Conservation (phyloP, 23 red algal genomes). For the Gracilaria vermiculophylla region DNA sequence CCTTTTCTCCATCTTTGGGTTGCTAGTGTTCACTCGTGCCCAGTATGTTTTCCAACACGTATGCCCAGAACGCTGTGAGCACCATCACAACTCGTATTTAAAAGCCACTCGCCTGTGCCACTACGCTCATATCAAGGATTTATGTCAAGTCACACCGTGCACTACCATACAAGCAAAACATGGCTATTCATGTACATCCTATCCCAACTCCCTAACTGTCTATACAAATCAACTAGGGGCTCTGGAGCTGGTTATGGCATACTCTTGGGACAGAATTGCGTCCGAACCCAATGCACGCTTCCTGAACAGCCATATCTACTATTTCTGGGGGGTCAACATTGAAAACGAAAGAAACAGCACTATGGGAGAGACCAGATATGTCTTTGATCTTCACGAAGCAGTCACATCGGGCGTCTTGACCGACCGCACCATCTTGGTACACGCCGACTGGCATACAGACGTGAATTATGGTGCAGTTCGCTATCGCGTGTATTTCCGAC, state of each 20-base stretch:
- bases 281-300: not conserved
- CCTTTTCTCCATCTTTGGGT: not conserved
- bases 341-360: not conserved
- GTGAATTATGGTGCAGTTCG: slow-evolving; percentile 1
- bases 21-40: not conserved
- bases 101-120: not conserved
- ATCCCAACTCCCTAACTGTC: not conserved
- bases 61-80: not conserved
- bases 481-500: not conserved
- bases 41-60: not conserved
- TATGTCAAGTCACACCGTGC: not conserved
- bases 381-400: not conserved
- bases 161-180: not conserved
- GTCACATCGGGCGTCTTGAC: not conserved
- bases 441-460: not conserved
- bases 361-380: not conserved
- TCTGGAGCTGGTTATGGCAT: not conserved
- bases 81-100: not conserved
- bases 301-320: not conserved
- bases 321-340: not conserved
- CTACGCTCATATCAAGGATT: not conserved
- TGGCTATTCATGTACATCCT: not conserved
- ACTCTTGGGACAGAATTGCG: not conserved
- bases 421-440: not conserved
- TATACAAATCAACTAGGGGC: not conserved